These are phyloP conservation scores for Litchi chinensis DNA, from an alignment of 345 rosid genomes.

Conservation along the genomic window DNA sequence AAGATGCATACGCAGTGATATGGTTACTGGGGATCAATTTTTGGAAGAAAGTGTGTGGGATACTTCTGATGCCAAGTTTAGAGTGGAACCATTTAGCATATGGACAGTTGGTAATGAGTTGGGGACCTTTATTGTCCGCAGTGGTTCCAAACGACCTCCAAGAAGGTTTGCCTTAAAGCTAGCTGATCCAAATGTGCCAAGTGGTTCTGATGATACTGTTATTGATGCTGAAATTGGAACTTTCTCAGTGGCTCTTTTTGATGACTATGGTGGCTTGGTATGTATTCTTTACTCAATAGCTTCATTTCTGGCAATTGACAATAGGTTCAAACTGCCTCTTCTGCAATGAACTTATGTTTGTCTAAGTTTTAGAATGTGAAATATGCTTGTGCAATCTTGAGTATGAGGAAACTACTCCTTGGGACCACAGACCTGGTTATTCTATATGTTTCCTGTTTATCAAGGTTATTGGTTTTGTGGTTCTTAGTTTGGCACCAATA, in stretches of 20 bases:
- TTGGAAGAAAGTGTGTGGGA: slow-evolving; percentile 92
- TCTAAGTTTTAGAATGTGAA: not conserved
- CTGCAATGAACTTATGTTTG: not conserved
- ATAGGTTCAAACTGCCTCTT: not conserved
- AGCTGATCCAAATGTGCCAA: slow-evolving; percentile 62
- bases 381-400: not conserved
- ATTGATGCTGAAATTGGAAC: slow-evolving; percentile 76
- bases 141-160: slow-evolving; percentile 88
- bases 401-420: not conserved
- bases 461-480: not conserved
- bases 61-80: slow-evolving; percentile 64
- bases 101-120: slow-evolving; percentile 77
- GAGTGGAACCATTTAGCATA: slow-evolving; percentile 75
- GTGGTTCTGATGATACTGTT: slow-evolving; percentile 71
- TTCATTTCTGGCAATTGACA: slow-evolving; percentile 4
- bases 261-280: slow-evolving; percentile 98
- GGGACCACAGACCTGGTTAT: not conserved
- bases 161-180: slow-evolving; percentile 88
- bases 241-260: slow-evolving; percentile 89
- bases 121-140: slow-evolving; percentile 82
- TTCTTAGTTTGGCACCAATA: not conserved
- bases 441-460: not conserved
- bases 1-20: slow-evolving; percentile 84
- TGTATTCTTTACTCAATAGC: slow-evolving; percentile 27
- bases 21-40: slow-evolving; percentile 85